phyloP scores from a whole-genome alignment of 106 monocot genomes.

The Apostasia shenzhenica region DNA sequence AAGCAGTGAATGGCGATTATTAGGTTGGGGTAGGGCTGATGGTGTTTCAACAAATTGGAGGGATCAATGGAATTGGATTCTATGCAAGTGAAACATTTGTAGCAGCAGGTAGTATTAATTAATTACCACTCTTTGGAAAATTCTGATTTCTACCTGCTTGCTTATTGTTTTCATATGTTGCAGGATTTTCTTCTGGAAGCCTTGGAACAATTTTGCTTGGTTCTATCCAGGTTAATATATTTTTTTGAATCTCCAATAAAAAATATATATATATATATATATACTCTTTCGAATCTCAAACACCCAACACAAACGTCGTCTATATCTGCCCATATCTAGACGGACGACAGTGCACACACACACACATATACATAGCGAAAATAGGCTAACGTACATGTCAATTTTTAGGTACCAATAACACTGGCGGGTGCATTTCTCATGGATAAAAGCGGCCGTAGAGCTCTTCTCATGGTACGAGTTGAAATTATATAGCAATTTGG shows the following conservation, averaged over 20 bases:
- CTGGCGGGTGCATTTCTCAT: constrained; percentile 50
- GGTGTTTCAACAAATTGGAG: constrained; percentile 68
- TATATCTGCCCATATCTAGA: too few species aligned
- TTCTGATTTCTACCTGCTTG: not conserved
- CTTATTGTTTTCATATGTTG: not conserved
- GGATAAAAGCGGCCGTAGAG: constrained; percentile 77
- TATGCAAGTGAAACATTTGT: constrained; percentile 58
- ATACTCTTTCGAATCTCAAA: too few species aligned
- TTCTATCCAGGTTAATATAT: constrained; percentile 38
- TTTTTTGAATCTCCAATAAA: not conserved
- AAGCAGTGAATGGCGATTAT: not conserved
- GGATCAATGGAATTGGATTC: constrained; percentile 51
- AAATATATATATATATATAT: too few species aligned
- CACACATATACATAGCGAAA: too few species aligned
- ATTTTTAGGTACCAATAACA: constrained; percentile 57
- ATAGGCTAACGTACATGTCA: not conserved
- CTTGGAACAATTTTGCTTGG: constrained; percentile 58
- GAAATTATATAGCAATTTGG: not conserved
- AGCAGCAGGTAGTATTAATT: constrained; percentile 34
- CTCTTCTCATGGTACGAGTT: constrained; percentile 58
- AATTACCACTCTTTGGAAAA: not conserved
- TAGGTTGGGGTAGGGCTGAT: constrained; percentile 65
- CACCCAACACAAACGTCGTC: too few species aligned
- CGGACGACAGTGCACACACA: too few species aligned
- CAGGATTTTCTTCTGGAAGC: constrained; percentile 56